These are phyloP conservation scores for Tylopilus sp. DNA, from an alignment of 768 basidiomycete genomes.

Conservation along the genomic window DNA sequence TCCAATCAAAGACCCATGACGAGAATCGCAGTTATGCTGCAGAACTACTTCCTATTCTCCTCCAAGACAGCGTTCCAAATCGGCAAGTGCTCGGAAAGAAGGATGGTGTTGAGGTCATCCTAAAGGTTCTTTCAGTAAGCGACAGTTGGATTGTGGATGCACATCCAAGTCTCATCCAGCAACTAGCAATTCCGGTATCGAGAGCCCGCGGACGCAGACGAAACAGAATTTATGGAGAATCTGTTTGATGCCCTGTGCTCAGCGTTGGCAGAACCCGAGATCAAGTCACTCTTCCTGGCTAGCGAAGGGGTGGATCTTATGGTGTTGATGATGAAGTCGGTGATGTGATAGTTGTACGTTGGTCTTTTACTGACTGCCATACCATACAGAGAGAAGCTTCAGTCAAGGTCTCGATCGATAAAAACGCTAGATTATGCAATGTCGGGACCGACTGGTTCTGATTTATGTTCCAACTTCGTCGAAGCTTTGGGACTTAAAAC, in stretches of 20 bases:
- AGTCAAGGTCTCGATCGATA: conserved; percentile 79
- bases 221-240: conserved; percentile 98
- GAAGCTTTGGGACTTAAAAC: conserved; percentile 86
- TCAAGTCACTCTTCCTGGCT: conserved; percentile 80
- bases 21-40: conserved; percentile 93
- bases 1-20: conserved; percentile 70
- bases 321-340: conserved; percentile 96
- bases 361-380: neutral
- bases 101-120: conserved; percentile 73
- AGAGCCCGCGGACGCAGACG: conserved; percentile 84
- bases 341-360: conserved; percentile 4
- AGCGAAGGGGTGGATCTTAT: conserved; percentile 95
- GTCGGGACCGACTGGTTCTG: conserved; percentile 67
- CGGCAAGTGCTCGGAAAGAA: conserved; percentile 64
- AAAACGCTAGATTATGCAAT: conserved; percentile 91
- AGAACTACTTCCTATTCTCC: conserved; percentile 86
- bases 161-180: conserved; percentile 11
- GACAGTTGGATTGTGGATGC: neutral
- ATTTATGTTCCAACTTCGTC: conserved; percentile 79
- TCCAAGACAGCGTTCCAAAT: conserved; percentile 72
- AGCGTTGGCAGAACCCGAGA: conserved; percentile 68
- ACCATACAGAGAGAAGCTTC: conserved; percentile 66
- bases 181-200: conserved; percentile 79
- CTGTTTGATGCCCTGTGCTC: conserved; percentile 90
- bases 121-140: conserved; percentile 81